These are phyloP conservation scores for Daldinia concentrica DNA, from an alignment of 495 filamentous ascomycete genomes.

Conservation along the genomic window DNA sequence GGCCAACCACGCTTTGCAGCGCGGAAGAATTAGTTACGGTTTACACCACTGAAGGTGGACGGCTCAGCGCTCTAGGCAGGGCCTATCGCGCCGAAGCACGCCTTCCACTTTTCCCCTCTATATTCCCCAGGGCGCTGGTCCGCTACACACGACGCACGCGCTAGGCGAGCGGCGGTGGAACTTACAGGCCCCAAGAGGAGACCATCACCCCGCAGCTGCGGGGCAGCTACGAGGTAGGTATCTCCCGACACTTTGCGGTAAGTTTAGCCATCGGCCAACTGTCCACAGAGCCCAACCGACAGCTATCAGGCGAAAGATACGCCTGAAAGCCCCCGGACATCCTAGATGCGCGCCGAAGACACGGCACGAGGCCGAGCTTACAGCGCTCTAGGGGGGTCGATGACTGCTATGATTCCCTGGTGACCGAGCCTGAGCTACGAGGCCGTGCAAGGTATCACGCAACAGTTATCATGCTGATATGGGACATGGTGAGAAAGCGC, in stretches of 20 bases:
- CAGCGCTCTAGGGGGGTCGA: conserved; percentile 18
- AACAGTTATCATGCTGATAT: conserved; percentile 19
- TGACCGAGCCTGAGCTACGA: conserved; percentile 11
- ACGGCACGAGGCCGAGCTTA: too few relatives aligned
- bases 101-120: conserved; percentile 14
- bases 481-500: not conserved
- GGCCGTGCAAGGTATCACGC: conserved; percentile 15
- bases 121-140: conserved; percentile 7
- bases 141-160: not conserved
- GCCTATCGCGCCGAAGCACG: conserved; percentile 2
- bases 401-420: conserved; percentile 14
- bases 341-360: conserved; percentile 18
- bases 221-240: not conserved
- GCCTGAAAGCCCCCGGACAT: conserved; percentile 32
- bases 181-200: conserved; percentile 11
- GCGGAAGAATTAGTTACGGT: conserved; percentile 6
- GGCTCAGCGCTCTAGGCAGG: not conserved
- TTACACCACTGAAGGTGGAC: conserved; percentile 7
- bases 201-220: not conserved
- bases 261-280: conserved; percentile 4
- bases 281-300: conserved; percentile 32
- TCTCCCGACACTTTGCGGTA: conserved; percentile 4
- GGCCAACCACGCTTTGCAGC: conserved; percentile 1
- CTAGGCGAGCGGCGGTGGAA: not conserved
- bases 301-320: conserved; percentile 37